phyloP scores from a whole-genome alignment of 2,329 filamentous ascomycete genomes.

The Colletotrichum magnum region DNA sequence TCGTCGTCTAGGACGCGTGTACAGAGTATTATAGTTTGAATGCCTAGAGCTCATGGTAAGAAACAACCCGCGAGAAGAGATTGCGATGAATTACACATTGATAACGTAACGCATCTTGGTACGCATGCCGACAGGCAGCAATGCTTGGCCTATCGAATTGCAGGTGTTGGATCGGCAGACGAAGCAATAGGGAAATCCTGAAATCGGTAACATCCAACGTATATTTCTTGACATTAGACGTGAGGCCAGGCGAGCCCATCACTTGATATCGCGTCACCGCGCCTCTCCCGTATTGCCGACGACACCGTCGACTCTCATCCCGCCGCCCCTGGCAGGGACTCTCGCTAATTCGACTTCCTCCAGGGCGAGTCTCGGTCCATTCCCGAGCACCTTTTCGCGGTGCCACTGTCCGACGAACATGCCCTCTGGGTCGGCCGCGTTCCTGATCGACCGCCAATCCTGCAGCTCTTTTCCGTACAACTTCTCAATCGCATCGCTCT shows the following conservation, averaged over 20 bases:
- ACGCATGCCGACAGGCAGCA: no score
- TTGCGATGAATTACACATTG: no score
- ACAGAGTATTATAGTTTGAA: background rate
- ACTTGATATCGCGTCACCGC: background rate
- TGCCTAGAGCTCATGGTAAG: no score
- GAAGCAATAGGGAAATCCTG: no score
- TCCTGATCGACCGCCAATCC: constrained; percentile 77
- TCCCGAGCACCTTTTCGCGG: constrained; percentile 73
- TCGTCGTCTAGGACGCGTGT: background rate
- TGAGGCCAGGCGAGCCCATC: background rate
- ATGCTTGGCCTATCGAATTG: no score
- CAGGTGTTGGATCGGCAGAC: no score
- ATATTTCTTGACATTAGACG: background rate
- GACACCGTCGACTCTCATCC: constrained; percentile 14
- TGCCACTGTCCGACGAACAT: constrained; percentile 96
- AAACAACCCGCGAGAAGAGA: no score
- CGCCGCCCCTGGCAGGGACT: constrained; percentile 15
- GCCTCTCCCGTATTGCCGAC: background rate
- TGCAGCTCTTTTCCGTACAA: constrained; percentile 80
- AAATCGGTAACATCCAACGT: background rate
- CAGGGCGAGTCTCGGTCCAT: constrained; percentile 50
- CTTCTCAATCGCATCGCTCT: constrained; percentile 69
- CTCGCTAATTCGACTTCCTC: constrained; percentile 52
- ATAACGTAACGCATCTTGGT: no score
- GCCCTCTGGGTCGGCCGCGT: constrained; percentile 82